These are phyloP conservation scores for Rutstroemia sp. DNA, from an alignment of 2,329 filamentous ascomycete genomes.

Conservation along the genomic window DNA sequence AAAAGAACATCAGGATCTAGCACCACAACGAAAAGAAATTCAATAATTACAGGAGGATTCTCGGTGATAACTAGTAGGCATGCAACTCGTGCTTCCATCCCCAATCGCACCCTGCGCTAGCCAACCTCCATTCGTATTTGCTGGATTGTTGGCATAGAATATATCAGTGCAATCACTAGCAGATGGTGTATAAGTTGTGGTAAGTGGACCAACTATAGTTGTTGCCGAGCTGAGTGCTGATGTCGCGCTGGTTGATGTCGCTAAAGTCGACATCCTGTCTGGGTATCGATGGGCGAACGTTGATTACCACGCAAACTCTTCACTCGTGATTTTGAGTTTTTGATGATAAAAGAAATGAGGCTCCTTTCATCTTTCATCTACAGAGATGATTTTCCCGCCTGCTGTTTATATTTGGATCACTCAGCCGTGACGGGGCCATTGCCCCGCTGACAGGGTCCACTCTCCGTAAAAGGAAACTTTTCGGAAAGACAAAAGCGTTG, in stretches of 20 bases:
- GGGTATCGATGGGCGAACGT: no score
- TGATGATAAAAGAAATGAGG: no score
- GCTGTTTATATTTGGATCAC: no score
- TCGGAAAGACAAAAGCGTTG: no score
- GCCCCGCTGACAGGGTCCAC: no score
- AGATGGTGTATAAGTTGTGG: neutral
- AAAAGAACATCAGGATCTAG: no score
- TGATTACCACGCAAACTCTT: no score
- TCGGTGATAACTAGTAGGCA: constrained; percentile 1
- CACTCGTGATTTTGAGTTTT: no score
- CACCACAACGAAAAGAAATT: neutral
- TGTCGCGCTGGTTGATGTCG: neutral
- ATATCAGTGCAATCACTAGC: neutral
- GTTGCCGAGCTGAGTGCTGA: neutral
- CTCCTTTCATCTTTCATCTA: no score
- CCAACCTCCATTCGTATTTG: neutral
- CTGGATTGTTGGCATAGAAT: constrained; percentile 1
- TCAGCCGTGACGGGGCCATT: no score
- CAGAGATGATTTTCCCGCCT: no score
- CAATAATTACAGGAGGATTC: neutral
- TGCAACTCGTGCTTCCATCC: neutral
- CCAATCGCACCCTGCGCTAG: neutral
- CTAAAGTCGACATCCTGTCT: neutral
- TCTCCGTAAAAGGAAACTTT: no score
- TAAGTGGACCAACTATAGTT: neutral